Percentiles rank a stretch among this genome's conserved stretches.
These are phyloP conservation scores for Purpureocillium takamizusanense DNA, from an alignment of 2,329 filamentous ascomycete genomes.

Conservation along the genomic window DNA sequence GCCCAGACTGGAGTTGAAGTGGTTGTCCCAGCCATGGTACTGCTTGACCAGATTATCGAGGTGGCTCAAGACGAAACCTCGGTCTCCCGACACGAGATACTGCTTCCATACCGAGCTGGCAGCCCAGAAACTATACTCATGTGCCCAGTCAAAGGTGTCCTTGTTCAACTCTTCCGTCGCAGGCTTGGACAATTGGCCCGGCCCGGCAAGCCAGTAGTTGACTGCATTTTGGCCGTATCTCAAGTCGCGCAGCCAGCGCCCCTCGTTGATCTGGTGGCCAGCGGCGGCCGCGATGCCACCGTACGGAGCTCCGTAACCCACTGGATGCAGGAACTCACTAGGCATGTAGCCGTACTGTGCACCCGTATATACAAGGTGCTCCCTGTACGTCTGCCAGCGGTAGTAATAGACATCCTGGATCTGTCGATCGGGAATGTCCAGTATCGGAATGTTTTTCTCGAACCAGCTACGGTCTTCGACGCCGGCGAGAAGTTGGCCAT, in stretches of 20 bases:
- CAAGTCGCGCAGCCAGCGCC: slow-evolving; percentile 29
- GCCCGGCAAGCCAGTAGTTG: slow-evolving; percentile 12
- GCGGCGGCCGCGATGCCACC: slow-evolving; percentile 16
- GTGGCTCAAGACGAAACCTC: slow-evolving; percentile 24
- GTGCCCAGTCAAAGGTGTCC: slow-evolving; percentile 10
- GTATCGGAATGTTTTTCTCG: slow-evolving; percentile 29
- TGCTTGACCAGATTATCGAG: slow-evolving; percentile 28
- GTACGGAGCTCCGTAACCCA: slow-evolving; percentile 12
- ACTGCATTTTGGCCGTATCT: slow-evolving; percentile 25
- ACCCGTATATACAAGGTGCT: slow-evolving; percentile 29
- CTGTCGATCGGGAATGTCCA: slow-evolving; percentile 28
- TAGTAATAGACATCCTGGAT: slow-evolving; percentile 38
- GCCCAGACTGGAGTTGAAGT: slow-evolving; percentile 10
- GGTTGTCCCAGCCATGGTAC: slow-evolving; percentile 27
- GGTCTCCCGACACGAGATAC: slow-evolving; percentile 27
- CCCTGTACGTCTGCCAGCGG: slow-evolving; percentile 28
- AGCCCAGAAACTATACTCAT: slow-evolving; percentile 14
- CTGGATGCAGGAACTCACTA: slow-evolving; percentile 33
- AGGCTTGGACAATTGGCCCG: slow-evolving; percentile 10
- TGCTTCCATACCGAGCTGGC: slow-evolving; percentile 11
- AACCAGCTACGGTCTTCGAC: slow-evolving; percentile 17
- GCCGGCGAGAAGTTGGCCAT: slow-evolving; percentile 8
- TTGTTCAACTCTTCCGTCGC: slow-evolving; percentile 7
- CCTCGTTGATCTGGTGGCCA: slow-evolving; percentile 27
- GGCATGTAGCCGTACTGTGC: slow-evolving; percentile 30